These are phyloP conservation scores for Friedmanniomyces endolithicus DNA, from an alignment of 495 filamentous ascomycete genomes.

Conservation along the genomic window DNA sequence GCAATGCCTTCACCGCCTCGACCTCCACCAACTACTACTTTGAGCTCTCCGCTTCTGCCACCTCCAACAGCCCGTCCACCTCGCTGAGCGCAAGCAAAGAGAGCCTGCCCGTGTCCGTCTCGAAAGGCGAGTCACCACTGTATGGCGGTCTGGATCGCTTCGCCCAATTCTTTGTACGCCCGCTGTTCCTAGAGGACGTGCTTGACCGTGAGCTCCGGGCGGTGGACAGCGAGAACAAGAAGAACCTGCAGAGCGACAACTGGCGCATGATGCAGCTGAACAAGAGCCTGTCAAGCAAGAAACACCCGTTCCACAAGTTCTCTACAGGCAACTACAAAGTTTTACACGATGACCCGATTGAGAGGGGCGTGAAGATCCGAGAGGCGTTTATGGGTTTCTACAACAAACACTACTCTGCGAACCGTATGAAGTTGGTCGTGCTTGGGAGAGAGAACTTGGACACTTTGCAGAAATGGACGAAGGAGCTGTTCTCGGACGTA, in stretches of 20 bases:
- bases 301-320: slow-evolving; percentile 91
- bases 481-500: slow-evolving; percentile 71
- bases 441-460: slow-evolving; percentile 83
- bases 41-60: slow-evolving; percentile 65
- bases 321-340: slow-evolving; percentile 89
- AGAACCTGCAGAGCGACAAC: slow-evolving; percentile 90
- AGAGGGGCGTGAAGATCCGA: slow-evolving; percentile 72
- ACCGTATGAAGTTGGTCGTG: slow-evolving; percentile 89
- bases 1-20: slow-evolving; percentile 87
- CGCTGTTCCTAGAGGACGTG: slow-evolving; percentile 80
- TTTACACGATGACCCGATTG: slow-evolving; percentile 70
- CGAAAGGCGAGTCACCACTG: slow-evolving; percentile 47
- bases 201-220: slow-evolving; percentile 83
- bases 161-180: slow-evolving; percentile 91
- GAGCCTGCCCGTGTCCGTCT: slow-evolving; percentile 8
- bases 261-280: slow-evolving; percentile 90
- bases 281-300: slow-evolving; percentile 78
- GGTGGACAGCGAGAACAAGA: slow-evolving; percentile 98
- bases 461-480: slow-evolving; percentile 75
- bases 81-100: slow-evolving; percentile 18
- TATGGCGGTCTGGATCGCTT: slow-evolving; percentile 90
- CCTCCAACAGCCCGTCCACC: slow-evolving; percentile 18
- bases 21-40: slow-evolving; percentile 98
- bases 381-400: slow-evolving; percentile 94
- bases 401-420: slow-evolving; percentile 82